phyloP scores from a whole-genome alignment of 768 basidiomycete species.

The Ramaria sp. region DNA sequence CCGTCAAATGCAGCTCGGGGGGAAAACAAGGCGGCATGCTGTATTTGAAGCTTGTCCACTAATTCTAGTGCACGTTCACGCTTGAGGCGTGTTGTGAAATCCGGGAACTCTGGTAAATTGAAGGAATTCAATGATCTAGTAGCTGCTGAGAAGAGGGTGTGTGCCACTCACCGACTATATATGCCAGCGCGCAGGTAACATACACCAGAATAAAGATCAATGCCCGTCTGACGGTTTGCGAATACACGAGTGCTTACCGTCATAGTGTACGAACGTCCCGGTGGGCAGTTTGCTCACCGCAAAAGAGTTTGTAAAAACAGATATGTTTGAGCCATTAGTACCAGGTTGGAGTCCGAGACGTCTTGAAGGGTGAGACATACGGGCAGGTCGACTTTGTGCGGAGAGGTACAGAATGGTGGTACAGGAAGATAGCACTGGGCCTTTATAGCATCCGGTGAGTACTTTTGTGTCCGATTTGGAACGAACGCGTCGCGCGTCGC shows the following conservation, averaged over 20 bases:
- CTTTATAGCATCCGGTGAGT: no score
- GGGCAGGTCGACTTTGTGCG: no score
- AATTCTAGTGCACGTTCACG: neutral
- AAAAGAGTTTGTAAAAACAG: neutral
- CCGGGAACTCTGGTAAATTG: neutral
- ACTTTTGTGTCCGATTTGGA: no score
- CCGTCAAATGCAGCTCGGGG: conserved; percentile 7
- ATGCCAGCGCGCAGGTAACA: neutral
- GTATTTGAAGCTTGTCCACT: neutral
- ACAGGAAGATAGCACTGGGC: no score
- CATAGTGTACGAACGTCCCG: neutral
- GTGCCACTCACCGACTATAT: neutral
- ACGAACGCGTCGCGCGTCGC: no score
- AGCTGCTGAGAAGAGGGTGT: neutral
- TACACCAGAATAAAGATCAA: neutral
- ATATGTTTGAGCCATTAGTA: neutral
- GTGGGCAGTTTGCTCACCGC: neutral
- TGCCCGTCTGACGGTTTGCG: neutral
- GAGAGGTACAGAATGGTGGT: no score
- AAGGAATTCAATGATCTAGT: neutral
- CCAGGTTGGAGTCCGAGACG: neutral
- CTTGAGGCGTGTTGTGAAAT: neutral
- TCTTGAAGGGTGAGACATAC: neutral
- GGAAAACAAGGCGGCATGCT: neutral
- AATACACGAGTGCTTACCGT: neutral